Conservation (phyloP, 2,329 filamentous ascomycete genomes). For the Metarhizium robertsii region DNA sequence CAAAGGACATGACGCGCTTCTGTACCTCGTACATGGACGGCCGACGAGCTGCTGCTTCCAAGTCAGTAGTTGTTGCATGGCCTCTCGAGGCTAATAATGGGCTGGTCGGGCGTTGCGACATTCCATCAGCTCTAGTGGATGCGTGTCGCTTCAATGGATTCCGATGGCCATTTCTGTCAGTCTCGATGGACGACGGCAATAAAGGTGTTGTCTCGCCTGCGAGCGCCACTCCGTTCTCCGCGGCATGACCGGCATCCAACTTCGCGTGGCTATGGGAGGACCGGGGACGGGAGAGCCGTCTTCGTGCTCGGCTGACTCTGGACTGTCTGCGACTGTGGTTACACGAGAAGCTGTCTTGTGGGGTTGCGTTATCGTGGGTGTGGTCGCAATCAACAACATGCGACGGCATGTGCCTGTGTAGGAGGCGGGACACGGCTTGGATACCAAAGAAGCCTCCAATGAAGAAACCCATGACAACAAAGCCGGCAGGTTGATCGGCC, state of each 20-base stretch:
- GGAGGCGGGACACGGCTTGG: slow-evolving; percentile 59
- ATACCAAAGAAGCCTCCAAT: slow-evolving; percentile 66
- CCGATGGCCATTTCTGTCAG: slow-evolving; percentile 16
- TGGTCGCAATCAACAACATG: slow-evolving; percentile 77
- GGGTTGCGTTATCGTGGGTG: slow-evolving; percentile 49
- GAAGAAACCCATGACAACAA: slow-evolving; percentile 62
- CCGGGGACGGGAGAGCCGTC: slow-evolving; percentile 17
- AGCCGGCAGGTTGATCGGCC: slow-evolving; percentile 55
- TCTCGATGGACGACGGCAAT: slow-evolving; percentile 18
- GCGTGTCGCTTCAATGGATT: slow-evolving; percentile 18
- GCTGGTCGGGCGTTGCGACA: slow-evolving; percentile 16
- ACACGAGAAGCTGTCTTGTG: slow-evolving; percentile 16
- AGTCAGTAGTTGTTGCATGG: slow-evolving; percentile 18
- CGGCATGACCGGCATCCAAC: slow-evolving; percentile 1
- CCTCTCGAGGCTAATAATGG: slow-evolving; percentile 13
- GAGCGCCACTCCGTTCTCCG: slow-evolving; percentile 8
- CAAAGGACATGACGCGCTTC: slow-evolving; percentile 52
- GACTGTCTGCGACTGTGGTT: slow-evolving; percentile 19
- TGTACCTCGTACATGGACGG: slow-evolving; percentile 47
- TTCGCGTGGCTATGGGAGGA: slow-evolving; percentile 12
- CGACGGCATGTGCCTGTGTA: slow-evolving; percentile 67
- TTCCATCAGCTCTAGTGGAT: slow-evolving; percentile 20
- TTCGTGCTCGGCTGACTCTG: slow-evolving; percentile 21
- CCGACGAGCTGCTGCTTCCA: slow-evolving; percentile 29
- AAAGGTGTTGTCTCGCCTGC: slow-evolving; percentile 41